Percentiles rank a stretch among this genome's conserved stretches.
phyloP scores from a whole-genome alignment of 768 basidiomycete species.

The Boletus rufocinnamomeus region DNA sequence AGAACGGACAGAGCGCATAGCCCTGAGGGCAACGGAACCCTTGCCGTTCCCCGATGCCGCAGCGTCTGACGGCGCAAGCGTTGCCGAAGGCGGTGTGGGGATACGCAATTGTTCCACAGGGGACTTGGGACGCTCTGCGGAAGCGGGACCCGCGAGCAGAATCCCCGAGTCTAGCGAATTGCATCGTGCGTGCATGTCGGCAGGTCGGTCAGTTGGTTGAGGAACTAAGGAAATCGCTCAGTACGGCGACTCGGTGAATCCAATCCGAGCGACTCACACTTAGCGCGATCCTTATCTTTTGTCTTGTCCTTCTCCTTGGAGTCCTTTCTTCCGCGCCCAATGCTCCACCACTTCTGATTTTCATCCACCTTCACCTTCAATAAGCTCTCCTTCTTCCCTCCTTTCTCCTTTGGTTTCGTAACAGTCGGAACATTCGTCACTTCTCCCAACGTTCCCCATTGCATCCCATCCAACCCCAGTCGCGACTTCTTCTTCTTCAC shows the following conservation, averaged over 20 bases:
- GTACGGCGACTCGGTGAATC: background rate
- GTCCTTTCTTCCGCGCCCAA: slow-evolving; percentile 72
- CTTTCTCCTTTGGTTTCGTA: slow-evolving; percentile 36
- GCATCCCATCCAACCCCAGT: slow-evolving; percentile 55
- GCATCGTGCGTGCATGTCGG: slow-evolving; percentile 52
- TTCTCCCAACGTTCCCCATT: slow-evolving; percentile 58
- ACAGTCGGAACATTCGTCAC: slow-evolving; percentile 55
- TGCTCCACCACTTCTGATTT: slow-evolving; percentile 80
- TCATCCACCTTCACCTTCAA: slow-evolving; percentile 47
- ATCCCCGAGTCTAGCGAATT: slow-evolving; percentile 60
- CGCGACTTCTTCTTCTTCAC: slow-evolving; percentile 79
- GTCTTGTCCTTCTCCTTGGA: slow-evolving; percentile 61
- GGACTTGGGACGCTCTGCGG: slow-evolving; percentile 18
- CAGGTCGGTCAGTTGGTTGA: slow-evolving; percentile 39
- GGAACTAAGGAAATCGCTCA: slow-evolving; percentile 41
- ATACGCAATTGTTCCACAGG: slow-evolving; percentile 14
- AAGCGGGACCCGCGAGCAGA: slow-evolving; percentile 32
- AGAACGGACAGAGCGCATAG: slow-evolving; percentile 74
- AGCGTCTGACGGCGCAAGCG: slow-evolving; percentile 41
- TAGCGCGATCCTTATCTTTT: slow-evolving; percentile 39
- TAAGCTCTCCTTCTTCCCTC: slow-evolving; percentile 36
- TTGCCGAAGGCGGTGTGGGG: slow-evolving; percentile 31
- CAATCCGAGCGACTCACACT: slow-evolving; percentile 22
- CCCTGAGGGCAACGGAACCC: slow-evolving; percentile 73
- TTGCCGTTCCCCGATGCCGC: slow-evolving; percentile 33